phyloP scores from a whole-genome alignment of 129 eudicot genomes.

The Flaveria trinervia region DNA sequence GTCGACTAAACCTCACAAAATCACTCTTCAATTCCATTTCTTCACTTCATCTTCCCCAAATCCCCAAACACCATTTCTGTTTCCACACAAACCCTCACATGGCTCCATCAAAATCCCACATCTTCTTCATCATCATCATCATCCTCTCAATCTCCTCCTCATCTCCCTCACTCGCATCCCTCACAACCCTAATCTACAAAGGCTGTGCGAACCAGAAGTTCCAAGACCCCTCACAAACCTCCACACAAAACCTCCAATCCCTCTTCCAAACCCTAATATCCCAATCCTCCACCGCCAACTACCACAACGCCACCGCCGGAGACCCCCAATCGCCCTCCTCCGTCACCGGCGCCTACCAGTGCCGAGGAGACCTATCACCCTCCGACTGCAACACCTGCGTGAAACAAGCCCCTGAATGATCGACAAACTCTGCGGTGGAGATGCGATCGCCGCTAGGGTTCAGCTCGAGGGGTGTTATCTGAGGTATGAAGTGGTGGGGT shows the following conservation, averaged over 20 bases:
- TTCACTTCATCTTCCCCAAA: no score
- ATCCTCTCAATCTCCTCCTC: constrained; percentile 18
- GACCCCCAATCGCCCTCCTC: constrained; percentile 34
- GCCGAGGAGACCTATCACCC: constrained; percentile 69
- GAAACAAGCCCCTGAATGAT: constrained; percentile 32
- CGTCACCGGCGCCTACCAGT: constrained; percentile 68
- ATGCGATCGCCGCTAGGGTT: constrained; percentile 60
- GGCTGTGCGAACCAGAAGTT: constrained; percentile 81
- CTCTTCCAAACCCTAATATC: constrained; percentile 45
- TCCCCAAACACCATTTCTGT: no score
- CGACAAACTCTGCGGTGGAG: constrained; percentile 58
- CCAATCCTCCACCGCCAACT: constrained; percentile 59
- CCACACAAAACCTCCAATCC: constrained; percentile 46
- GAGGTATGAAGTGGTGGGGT: constrained; percentile 64
- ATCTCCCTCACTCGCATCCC: constrained; percentile 28
- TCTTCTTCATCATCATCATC: neutral
- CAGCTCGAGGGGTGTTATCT: constrained; percentile 70
- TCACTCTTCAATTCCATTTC: no score
- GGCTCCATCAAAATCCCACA: no score
- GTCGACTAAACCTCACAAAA: no score
- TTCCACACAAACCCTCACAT: no score
- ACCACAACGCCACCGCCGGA: constrained; percentile 56
- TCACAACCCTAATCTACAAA: constrained; percentile 55
- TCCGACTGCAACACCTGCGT: constrained; percentile 62
- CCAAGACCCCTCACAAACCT: constrained; percentile 54